Evolutionary conservation across 2,329 filamentous ascomycete species (phyloP).

Genomic region (Pyrenophora teres): DNA sequence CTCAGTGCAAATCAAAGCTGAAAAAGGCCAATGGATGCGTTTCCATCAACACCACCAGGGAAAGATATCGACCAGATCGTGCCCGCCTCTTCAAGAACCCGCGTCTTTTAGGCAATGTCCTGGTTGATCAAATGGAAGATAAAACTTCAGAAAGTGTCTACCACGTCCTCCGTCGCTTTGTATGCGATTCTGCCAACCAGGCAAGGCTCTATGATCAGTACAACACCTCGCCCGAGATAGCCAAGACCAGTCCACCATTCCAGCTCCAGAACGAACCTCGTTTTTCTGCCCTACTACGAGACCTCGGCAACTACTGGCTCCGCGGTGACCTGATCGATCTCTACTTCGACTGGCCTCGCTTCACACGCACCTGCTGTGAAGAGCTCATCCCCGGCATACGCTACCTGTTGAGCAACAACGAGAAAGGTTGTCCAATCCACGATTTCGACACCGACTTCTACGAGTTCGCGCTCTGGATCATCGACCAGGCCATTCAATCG

Average conservation of each 20-base stretch:
- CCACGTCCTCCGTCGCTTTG: neutral
- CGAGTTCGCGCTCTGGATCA: neutral
- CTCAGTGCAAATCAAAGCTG: neutral
- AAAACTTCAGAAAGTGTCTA: neutral
- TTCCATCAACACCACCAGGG: neutral
- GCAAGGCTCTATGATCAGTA: neutral
- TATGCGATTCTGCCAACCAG: neutral
- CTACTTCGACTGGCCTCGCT: neutral
- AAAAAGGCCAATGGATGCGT: neutral
- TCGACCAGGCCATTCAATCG: neutral
- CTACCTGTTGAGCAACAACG: neutral
- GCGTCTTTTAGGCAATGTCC: neutral
- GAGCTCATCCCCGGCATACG: neutral
- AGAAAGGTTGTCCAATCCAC: neutral
- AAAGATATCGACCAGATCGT: neutral
- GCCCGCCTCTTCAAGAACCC: neutral
- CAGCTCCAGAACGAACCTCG: neutral
- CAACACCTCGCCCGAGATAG: neutral
- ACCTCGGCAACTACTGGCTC: neutral
- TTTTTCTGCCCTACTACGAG: neutral
- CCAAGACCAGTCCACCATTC: neutral
- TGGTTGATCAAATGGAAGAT: neutral
- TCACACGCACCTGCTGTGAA: neutral
- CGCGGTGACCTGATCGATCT: neutral
- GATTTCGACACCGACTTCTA: neutral